phyloP scores from a whole-genome alignment of 2,329 filamentous ascomycete genomes.

The Colletotrichum tabaci region DNA sequence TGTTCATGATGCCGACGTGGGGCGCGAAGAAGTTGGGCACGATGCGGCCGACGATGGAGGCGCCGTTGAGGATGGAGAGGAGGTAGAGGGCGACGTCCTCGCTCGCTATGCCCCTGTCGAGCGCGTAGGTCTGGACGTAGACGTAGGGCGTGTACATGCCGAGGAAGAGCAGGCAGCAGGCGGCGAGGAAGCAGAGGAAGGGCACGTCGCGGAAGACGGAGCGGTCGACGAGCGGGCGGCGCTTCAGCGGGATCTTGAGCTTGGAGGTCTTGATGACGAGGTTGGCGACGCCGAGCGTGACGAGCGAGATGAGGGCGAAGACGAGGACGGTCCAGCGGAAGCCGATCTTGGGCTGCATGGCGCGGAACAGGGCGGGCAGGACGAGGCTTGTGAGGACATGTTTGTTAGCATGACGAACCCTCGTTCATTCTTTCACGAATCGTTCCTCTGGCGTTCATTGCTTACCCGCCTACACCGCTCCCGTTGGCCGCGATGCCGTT shows the following conservation, averaged over 20 bases:
- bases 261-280: constrained; percentile 38
- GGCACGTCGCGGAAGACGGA: constrained; percentile 54
- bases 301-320: constrained; percentile 34
- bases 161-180: constrained; percentile 58
- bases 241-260: constrained; percentile 31
- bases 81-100: constrained; percentile 55
- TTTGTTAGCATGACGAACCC: not conserved
- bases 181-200: constrained; percentile 55
- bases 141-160: constrained; percentile 65
- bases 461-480: constrained; percentile 47
- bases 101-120: constrained; percentile 52
- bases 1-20: constrained; percentile 53
- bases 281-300: constrained; percentile 28
- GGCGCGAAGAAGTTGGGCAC: constrained; percentile 56
- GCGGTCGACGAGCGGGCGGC: constrained; percentile 45
- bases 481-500: constrained; percentile 53
- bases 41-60: constrained; percentile 61
- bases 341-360: constrained; percentile 30
- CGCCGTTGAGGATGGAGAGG: constrained; percentile 61
- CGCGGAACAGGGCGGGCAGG: constrained; percentile 32
- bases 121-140: constrained; percentile 60
- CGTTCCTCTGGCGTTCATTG: no score
- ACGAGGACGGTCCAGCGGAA: constrained; percentile 36
- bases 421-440: no score
- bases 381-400: constrained; percentile 7